Base-by-base conservation (phyloP, 2,329 filamentous ascomycete genomes). In the Beauveria sp. region DNA sequence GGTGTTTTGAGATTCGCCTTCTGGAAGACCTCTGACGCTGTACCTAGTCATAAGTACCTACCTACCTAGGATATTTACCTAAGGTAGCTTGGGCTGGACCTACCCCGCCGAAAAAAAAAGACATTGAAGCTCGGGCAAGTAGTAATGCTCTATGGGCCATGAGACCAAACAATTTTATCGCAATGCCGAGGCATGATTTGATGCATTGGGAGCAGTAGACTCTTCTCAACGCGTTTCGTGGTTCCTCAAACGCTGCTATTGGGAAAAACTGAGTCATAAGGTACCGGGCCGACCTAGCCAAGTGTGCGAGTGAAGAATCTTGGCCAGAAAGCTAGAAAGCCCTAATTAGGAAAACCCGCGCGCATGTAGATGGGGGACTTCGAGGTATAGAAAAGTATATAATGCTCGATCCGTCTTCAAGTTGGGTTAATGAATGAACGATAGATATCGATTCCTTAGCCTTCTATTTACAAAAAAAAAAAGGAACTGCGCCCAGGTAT, bases 301-400 rank as follows among this genome's bases (percentile, higher is more conserved):
- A 47, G 22, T 37, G 3, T 28, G 28, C 20, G 40, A 26, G 26
- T 43, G 20, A 52, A 24, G 18, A 9, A 52, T 30, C 18, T 26
- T 48, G 8, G n/a, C 34, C 14, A 37, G 34, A 37, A 16, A 37
- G 34, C 34, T 37, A 9, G 18, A 51, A 50, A 61, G 51, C 51
- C 59, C 48, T 59, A 53, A 59, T 59, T 5, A 46, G 41, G 41
- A 51, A 59, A 59, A 53, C 48, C 26, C 28, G 57, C 48, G 26
- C 57, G 41, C 16, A 20, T n/a, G 22, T 34, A 18, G 9, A 16
- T 20, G 12, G 40, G 26, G 14, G 30, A 14, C 28, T 44, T 22
- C 9, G 44, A 51, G n/a, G 52, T 8, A 26, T 16, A 20, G 28
- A 41, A 6, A 6, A 5, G 34, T 37, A 16, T 6, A 37, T 37